phyloP scores from a whole-genome alignment of 805 yeast genomes.

The Vanderwaltozyma verrucispora region DNA sequence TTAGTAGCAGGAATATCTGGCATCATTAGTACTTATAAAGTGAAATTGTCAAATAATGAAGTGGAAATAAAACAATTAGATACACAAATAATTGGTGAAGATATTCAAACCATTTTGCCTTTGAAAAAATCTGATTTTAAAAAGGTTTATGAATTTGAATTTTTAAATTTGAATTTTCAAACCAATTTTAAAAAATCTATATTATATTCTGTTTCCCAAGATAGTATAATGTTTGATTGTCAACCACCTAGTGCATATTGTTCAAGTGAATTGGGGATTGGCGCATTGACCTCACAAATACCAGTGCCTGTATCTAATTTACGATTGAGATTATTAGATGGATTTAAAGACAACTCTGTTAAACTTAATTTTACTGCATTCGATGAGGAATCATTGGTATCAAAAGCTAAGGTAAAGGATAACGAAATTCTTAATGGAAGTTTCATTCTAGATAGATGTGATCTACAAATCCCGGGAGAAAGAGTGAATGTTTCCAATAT shows the following conservation, averaged over 20 bases:
- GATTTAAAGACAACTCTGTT: slow-evolving; percentile 1
- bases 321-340: slow-evolving; percentile 5
- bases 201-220: slow-evolving; percentile 11
- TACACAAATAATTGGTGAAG: slow-evolving; percentile 13
- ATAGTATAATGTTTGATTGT: slow-evolving; percentile 11
- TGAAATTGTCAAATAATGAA: slow-evolving; percentile 1
- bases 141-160: slow-evolving; percentile 14
- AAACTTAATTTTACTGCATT: slow-evolving; percentile 15
- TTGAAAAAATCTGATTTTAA: slow-evolving; percentile 12
- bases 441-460: too few relatives aligned
- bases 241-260: slow-evolving; percentile 7
- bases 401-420: too few relatives aligned
- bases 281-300: slow-evolving; percentile 18
- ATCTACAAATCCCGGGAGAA: too few relatives aligned
- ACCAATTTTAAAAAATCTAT: slow-evolving; percentile 9
- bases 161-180: slow-evolving; percentile 16
- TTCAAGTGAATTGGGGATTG: slow-evolving; percentile 20
- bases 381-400: slow-evolving; percentile 3
- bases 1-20: slow-evolving; percentile 16
- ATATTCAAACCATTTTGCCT: slow-evolving; percentile 12
- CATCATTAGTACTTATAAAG: slow-evolving; percentile 11
- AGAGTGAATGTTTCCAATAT: too few relatives aligned
- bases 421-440: background rate
- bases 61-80: slow-evolving; percentile 6
- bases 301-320: slow-evolving; percentile 18